Evolutionary conservation across 306 rosid species (phyloP).

Genomic region (Lathyrus tuberosus): DNA sequence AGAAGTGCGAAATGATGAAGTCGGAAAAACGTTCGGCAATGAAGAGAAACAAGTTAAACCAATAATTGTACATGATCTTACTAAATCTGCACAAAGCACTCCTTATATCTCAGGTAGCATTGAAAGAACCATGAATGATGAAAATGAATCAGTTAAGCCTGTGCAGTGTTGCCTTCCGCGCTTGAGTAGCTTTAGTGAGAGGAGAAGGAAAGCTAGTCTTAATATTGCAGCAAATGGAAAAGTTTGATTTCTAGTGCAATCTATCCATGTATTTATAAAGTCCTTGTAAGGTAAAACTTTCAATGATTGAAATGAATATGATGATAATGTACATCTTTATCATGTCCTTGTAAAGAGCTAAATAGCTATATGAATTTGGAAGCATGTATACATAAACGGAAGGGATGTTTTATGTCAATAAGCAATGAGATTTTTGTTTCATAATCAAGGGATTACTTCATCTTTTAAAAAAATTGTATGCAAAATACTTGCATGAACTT

Average conservation of each 20-base stretch:
- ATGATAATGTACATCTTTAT: conserved; percentile 47
- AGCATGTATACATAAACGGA: conserved; percentile 36
- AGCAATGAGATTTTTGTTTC: conserved; percentile 32
- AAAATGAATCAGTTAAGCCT: conserved; percentile 40
- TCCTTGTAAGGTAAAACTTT: conserved; percentile 29
- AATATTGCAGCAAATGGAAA: conserved; percentile 62
- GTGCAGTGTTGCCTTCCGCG: conserved; percentile 76
- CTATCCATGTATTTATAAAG: conserved; percentile 4
- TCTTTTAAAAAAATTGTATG: neutral
- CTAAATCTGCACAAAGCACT: conserved; percentile 52
- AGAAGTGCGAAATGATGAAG: conserved; percentile 39
- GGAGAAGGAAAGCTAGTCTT: conserved; percentile 71
- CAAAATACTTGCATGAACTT: neutral
- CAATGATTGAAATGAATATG: conserved; percentile 19
- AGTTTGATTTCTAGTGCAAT: conserved; percentile 31
- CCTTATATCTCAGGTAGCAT: conserved; percentile 64
- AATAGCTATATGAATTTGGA: conserved; percentile 40
- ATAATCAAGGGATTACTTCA: neutral
- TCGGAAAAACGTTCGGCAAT: conserved; percentile 25
- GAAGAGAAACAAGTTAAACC: conserved; percentile 47
- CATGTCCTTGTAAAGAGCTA: conserved; percentile 43
- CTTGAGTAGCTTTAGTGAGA: conserved; percentile 70
- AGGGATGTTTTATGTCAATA: conserved; percentile 29
- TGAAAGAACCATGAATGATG: conserved; percentile 60
- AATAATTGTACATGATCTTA: conserved; percentile 38